Conservation (phyloP, 345 rosid genomes). For the Hibiscus trionum region DNA sequence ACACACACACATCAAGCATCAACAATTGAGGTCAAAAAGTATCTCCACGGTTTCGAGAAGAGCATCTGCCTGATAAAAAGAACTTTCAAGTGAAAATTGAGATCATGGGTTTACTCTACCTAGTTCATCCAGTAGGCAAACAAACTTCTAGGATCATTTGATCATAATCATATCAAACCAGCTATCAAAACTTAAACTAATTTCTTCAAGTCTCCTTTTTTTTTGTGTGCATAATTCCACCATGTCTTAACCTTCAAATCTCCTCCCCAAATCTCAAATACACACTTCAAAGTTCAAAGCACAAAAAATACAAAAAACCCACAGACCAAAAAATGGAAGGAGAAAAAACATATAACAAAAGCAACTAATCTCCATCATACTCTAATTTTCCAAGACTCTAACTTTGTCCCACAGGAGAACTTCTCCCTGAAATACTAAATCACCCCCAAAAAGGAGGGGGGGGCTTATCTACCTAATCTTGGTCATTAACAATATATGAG, state of each 20-base stretch:
- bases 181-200: not conserved
- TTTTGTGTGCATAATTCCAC: not conserved
- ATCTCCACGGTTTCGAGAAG: no score
- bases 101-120: conserved; percentile 1
- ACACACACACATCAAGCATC: not conserved
- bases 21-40: not conserved
- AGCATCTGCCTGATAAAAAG: not conserved
- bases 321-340: not conserved
- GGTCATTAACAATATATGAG: not conserved
- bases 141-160: not conserved
- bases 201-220: not conserved
- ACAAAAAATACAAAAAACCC: not conserved
- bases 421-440: not conserved
- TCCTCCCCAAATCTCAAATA: not conserved
- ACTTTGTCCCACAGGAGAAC: not conserved
- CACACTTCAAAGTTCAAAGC: not conserved
- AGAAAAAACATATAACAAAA: not conserved
- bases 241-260: not conserved
- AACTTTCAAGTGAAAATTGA: not conserved
- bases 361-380: not conserved
- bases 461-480: not conserved
- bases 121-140: not conserved
- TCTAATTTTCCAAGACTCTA: not conserved
- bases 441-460: not conserved
- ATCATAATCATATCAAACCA: not conserved